Percentiles rank a stretch among this genome's conserved stretches.
Conservation (phyloP, 2,329 filamentous ascomycete species). For the Aspergillus quadrilineatus region DNA sequence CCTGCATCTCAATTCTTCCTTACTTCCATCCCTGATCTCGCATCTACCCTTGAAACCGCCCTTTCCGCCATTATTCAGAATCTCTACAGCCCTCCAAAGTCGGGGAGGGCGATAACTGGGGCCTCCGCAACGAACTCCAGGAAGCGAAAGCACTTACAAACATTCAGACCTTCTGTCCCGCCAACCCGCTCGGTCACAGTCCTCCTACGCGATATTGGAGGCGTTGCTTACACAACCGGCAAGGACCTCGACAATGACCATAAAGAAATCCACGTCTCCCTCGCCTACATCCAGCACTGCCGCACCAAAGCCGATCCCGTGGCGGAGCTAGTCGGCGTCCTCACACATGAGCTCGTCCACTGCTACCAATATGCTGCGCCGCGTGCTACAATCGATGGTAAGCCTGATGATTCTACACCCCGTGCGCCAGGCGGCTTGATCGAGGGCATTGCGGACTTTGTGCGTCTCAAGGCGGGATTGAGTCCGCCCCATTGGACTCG, state of each 20-base stretch:
- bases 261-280: conserved; percentile 88
- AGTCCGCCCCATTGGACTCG: conserved; percentile 80
- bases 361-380: conserved; percentile 80
- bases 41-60: conserved; percentile 59
- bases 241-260: conserved; percentile 76
- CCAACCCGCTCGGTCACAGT: conserved; percentile 84
- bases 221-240: conserved; percentile 87
- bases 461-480: conserved; percentile 71
- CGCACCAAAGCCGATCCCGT: conserved; percentile 28
- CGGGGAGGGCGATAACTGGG: background rate
- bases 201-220: conserved; percentile 73
- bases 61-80: conserved; percentile 67
- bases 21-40: conserved; percentile 60
- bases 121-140: conserved; percentile 1
- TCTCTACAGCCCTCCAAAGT: conserved; percentile 59
- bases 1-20: conserved; percentile 58
- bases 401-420: conserved; percentile 18
- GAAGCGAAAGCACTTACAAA: conserved; percentile 10
- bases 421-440: conserved; percentile 69
- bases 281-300: conserved; percentile 64
- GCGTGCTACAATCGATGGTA: conserved; percentile 42
- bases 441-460: conserved; percentile 92
- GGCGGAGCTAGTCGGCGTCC: conserved; percentile 73
- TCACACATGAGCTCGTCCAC: conserved; percentile 92
- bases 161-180: conserved; percentile 46